phyloP scores from a whole-genome alignment of 257 asterid species.

The Thymus mandschuricus region DNA sequence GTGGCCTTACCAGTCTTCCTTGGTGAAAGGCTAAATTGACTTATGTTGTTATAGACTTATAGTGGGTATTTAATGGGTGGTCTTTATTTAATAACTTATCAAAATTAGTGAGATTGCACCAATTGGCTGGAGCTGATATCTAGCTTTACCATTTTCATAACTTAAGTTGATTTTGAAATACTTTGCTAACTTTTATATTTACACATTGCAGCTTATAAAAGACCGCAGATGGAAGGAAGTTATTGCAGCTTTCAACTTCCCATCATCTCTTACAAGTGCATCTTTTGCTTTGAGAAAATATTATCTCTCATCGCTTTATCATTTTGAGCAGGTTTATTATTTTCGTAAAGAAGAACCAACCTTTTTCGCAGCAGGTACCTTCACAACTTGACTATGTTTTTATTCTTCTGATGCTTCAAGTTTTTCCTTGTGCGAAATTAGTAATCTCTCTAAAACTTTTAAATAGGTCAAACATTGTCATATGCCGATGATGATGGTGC shows the following conservation, averaged over 20 bases:
- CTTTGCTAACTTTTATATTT: constrained; percentile 18
- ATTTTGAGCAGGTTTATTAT: constrained; percentile 95
- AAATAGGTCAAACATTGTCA: constrained; percentile 47
- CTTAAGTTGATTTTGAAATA: constrained; percentile 7
- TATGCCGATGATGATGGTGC: constrained; percentile 48
- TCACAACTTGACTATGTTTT: constrained; percentile 22
- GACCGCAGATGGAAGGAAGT: constrained; percentile 97
- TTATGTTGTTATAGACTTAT: background rate
- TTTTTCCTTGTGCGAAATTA: constrained; percentile 13
- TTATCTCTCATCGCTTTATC: constrained; percentile 81
- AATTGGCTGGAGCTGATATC: constrained; percentile 24
- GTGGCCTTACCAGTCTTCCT: constrained; percentile 2
- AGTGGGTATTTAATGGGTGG: constrained; percentile 19
- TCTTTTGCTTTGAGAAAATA: constrained; percentile 81
- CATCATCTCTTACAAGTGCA: constrained; percentile 79
- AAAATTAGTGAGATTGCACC: constrained; percentile 24
- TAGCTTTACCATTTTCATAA: background rate
- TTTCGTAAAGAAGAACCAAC: constrained; percentile 72
- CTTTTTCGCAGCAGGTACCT: constrained; percentile 47
- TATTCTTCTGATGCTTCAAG: constrained; percentile 7
- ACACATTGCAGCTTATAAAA: constrained; percentile 61
- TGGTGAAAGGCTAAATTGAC: constrained; percentile 13
- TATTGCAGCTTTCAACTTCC: constrained; percentile 74
- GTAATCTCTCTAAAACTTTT: constrained; percentile 26
- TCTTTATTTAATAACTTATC: constrained; percentile 18